These are phyloP conservation scores for Hygrophorus russula DNA, from an alignment of 768 basidiomycete species.

Conservation along the genomic window DNA sequence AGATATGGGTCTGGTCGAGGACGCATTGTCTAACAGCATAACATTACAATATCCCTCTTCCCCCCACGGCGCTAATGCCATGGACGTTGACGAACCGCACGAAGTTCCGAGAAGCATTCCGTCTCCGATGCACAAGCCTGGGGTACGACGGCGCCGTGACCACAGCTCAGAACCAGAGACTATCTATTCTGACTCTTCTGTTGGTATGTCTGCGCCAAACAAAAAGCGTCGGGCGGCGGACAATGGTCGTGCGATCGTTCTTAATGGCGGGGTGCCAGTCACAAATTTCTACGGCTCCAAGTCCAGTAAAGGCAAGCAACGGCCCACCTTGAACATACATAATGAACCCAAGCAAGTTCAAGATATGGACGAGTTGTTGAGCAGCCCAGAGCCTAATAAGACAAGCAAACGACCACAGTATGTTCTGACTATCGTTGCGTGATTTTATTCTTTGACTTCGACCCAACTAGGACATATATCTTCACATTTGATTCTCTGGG, in stretches of 20 bases:
- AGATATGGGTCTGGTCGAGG: too few species aligned
- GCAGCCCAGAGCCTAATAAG: neutral
- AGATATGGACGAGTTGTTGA: neutral
- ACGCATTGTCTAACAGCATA: too few species aligned
- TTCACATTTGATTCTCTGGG: conserved; percentile 89
- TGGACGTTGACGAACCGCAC: neutral
- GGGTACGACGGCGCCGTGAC: neutral
- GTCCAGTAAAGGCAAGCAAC: conserved; percentile 14
- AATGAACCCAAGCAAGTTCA: neutral
- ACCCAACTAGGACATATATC: conserved; percentile 51
- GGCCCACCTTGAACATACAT: neutral
- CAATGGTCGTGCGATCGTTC: too few species aligned
- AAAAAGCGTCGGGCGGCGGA: too few species aligned
- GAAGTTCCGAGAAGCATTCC: too few species aligned
- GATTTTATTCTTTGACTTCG: neutral
- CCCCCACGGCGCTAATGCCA: neutral
- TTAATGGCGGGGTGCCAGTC: too few species aligned
- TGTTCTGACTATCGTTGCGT: neutral
- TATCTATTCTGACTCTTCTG: too few species aligned
- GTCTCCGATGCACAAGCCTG: neutral
- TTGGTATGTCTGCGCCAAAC: too few species aligned
- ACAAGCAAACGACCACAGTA: conserved; percentile 2
- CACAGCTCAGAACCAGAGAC: neutral
- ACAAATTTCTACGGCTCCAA: neutral
- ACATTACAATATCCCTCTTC: neutral